Conservation (phyloP, 257 asterid genomes). For the Rhazya stricta region DNA sequence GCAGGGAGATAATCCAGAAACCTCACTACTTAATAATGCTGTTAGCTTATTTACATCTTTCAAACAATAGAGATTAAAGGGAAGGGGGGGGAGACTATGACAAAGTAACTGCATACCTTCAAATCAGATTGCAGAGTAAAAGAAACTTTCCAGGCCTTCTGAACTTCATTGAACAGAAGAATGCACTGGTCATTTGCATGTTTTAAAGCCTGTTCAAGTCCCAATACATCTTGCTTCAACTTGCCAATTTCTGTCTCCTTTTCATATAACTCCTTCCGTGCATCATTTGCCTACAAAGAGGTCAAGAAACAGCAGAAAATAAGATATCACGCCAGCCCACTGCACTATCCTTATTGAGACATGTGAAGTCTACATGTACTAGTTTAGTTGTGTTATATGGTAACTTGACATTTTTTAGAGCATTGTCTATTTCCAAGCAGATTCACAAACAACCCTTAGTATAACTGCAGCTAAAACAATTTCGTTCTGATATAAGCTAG, state of each 20-base stretch:
- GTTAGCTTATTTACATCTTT: neutral
- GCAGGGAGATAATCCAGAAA: neutral
- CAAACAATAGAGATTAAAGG: neutral
- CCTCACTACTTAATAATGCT: neutral
- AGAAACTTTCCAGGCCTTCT: slow-evolving; percentile 97
- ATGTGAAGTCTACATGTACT: neutral
- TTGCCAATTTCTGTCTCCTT: slow-evolving; percentile 71
- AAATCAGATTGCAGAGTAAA: slow-evolving; percentile 84
- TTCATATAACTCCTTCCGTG: slow-evolving; percentile 82
- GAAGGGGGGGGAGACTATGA: neutral
- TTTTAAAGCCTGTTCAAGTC: slow-evolving; percentile 60
- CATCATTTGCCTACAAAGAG: slow-evolving; percentile 77
- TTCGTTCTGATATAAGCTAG: neutral
- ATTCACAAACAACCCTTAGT: neutral
- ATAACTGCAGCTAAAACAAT: neutral
- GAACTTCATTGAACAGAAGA: slow-evolving; percentile 91
- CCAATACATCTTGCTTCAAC: slow-evolving; percentile 64
- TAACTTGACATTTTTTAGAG: neutral
- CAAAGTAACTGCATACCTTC: slow-evolving; percentile 51
- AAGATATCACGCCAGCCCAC: neutral
- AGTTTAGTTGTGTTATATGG: neutral
- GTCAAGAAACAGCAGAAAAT: slow-evolving; percentile 9
- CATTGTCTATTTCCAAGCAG: neutral
- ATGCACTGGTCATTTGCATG: slow-evolving; percentile 87
- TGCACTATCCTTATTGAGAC: neutral